These are phyloP conservation scores for Penicillium lividum DNA, from an alignment of 495 filamentous ascomycete genomes.

Conservation along the genomic window DNA sequence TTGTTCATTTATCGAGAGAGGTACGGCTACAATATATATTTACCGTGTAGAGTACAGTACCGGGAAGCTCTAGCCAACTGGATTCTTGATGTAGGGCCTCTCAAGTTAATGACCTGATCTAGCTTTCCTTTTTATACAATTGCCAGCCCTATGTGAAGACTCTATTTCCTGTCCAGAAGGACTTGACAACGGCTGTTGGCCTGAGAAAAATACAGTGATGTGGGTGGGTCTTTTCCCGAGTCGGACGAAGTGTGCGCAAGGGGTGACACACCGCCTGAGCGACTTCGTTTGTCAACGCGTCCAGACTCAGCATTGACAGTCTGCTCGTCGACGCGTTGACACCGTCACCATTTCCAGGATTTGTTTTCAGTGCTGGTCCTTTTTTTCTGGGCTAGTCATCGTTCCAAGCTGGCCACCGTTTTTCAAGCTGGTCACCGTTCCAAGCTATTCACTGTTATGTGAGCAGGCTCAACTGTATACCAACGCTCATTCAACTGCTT, in stretches of 20 bases:
- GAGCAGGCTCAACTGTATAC: conserved; percentile 2
- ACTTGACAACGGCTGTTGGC: conserved; percentile 2
- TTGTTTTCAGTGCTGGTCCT: not conserved
- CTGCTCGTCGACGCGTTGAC: conserved; percentile 3
- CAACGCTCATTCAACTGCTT: not conserved
- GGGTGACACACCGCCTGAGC: conserved; percentile 5
- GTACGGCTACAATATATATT: conserved; percentile 2
- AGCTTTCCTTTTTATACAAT: not conserved
- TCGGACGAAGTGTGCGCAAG: not conserved
- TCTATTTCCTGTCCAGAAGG: conserved; percentile 1
- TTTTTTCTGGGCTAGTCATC: not conserved
- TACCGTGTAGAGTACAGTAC: not conserved
- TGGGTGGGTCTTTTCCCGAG: not conserved
- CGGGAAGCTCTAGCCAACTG: conserved; percentile 1
- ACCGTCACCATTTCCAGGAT: not conserved
- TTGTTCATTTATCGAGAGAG: not conserved
- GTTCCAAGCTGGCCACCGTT: not conserved
- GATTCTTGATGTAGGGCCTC: conserved; percentile 2
- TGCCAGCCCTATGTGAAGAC: not conserved
- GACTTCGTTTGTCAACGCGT: conserved; percentile 3
- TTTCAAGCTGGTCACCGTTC: not conserved
- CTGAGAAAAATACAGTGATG: conserved; percentile 4
- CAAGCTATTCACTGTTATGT: not conserved
- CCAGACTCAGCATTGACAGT: conserved; percentile 6
- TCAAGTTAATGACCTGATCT: not conserved